phyloP scores from a whole-genome alignment of 768 basidiomycete species.

The Amanita rimosa region DNA sequence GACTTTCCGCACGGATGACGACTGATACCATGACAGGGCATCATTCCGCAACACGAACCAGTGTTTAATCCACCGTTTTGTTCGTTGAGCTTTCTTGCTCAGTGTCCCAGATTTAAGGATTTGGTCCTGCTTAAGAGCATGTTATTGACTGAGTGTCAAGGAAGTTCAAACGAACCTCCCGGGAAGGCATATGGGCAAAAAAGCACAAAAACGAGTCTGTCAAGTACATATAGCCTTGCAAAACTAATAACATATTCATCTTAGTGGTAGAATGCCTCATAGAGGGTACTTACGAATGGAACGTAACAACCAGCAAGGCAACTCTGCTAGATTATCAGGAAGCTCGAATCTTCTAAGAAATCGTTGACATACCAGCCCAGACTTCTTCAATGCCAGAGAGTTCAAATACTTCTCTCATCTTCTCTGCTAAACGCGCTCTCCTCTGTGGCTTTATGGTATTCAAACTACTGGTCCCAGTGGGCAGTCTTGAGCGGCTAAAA shows the following conservation, averaged over 20 bases:
- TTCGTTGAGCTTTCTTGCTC: constrained; percentile 78
- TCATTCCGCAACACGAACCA: constrained; percentile 98
- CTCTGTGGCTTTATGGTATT: constrained; percentile 61
- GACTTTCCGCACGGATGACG: constrained; percentile 57
- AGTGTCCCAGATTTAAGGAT: constrained; percentile 87
- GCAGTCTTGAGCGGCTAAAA: neutral
- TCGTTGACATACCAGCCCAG: constrained; percentile 47
- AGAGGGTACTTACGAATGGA: constrained; percentile 61
- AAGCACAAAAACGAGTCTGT: constrained; percentile 93
- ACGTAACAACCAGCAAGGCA: constrained; percentile 89
- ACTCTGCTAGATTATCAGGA: constrained; percentile 37
- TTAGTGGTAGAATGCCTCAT: neutral
- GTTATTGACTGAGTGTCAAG: constrained; percentile 1
- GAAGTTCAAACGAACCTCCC: constrained; percentile 52
- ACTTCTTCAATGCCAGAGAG: constrained; percentile 77
- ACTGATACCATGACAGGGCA: constrained; percentile 93
- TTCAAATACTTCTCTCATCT: constrained; percentile 82
- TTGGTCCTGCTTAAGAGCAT: constrained; percentile 52
- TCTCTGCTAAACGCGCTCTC: constrained; percentile 70
- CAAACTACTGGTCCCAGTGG: constrained; percentile 46
- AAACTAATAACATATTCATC: constrained; percentile 33
- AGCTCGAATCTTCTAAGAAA: neutral
- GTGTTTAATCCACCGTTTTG: constrained; percentile 87
- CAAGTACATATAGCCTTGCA: constrained; percentile 97
- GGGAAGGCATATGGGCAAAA: constrained; percentile 87